Base-by-base conservation (phyloP, 495 filamentous ascomycete genomes). In the Penicillium robsamsonii region DNA sequence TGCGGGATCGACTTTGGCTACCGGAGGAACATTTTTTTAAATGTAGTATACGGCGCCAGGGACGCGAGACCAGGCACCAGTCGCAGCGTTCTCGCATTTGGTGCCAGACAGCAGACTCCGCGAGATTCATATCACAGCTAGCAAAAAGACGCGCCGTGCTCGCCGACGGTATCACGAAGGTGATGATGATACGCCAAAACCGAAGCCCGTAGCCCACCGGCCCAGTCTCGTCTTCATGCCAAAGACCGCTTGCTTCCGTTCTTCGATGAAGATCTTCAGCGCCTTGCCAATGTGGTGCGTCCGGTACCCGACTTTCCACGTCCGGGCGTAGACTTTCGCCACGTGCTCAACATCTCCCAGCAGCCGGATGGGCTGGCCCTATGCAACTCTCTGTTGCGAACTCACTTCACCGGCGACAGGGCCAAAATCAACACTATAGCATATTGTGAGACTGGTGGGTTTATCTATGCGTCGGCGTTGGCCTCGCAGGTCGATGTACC, bases 311-410 rank as follows among this genome's bases (percentile, higher is more conserved):
- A 79, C 64, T 86, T 83, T 64, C 84, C 82, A 62, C 70, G 72
- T 46, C 71, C 57, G 18, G 75, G 71, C 53, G 73, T 84, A 61
- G 66, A 79, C 29, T 86, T 86, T 70, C 79, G 73, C 52, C 81
- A 87, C 59, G 78, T 86, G 15, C 82, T 86, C 65, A 67, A 68
- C 62, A 84, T 87, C 64, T 62, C 75, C 53, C 79, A 85, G 66
- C 74, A 78, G 57, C 78, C 70, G 1, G 75, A 72, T 57, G 83
- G 84, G 24, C 66, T 87, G 37, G 50, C 56, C 18, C 66, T 86
- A 38, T 85, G 81, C 73, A 79, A 75, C 41, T 78, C 75, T 64
- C 70, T 86, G 44, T 67, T 86, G 40, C 59, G 75, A 68, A 52
- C 54, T 18, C 74, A 76, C 52, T 82, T 84, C 63, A 62, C 57